A percentile compares a stretch with the other conserved stretches of the same genome.
Evolutionary conservation across 371 early-diverging fungal genomes (phyloP).

Genomic region (Haplosporangium sp.): DNA sequence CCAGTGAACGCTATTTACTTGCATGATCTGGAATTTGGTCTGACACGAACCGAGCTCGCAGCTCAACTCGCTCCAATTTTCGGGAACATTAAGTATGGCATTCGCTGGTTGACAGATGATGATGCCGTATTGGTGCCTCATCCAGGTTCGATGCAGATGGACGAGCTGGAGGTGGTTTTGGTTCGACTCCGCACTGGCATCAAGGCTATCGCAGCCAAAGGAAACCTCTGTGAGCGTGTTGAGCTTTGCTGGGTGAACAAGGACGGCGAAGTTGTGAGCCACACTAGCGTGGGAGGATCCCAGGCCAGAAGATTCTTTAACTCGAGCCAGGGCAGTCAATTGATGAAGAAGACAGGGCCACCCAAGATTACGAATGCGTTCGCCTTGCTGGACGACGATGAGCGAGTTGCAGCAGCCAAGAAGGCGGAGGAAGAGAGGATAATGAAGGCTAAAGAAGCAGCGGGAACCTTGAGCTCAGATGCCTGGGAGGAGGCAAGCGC

Average conservation of each 20-base stretch:
- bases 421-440: slow-evolving; percentile 45
- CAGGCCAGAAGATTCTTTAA: slow-evolving; percentile 40
- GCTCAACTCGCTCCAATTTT: slow-evolving; percentile 56
- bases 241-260: slow-evolving; percentile 73
- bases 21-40: slow-evolving; percentile 66
- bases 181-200: slow-evolving; percentile 60
- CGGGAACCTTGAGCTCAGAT: slow-evolving; percentile 41
- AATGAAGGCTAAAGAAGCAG: slow-evolving; percentile 46
- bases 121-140: slow-evolving; percentile 63
- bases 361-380: slow-evolving; percentile 41
- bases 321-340: slow-evolving; percentile 25
- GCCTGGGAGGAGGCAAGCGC: slow-evolving; percentile 45
- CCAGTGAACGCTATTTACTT: slow-evolving; percentile 69
- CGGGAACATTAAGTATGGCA: slow-evolving; percentile 58
- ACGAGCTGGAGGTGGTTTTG: slow-evolving; percentile 62
- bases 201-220: slow-evolving; percentile 50
- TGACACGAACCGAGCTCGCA: slow-evolving; percentile 63
- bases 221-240: slow-evolving; percentile 59
- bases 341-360: slow-evolving; percentile 12
- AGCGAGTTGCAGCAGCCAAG: slow-evolving; percentile 45
- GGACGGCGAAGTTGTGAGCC: slow-evolving; percentile 59
- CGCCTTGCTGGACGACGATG: slow-evolving; percentile 45
- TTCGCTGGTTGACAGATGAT: slow-evolving; percentile 66
- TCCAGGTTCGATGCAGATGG: slow-evolving; percentile 59
- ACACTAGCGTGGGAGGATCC: slow-evolving; percentile 36